These are phyloP conservation scores for Colletotrichum caudatum DNA, from an alignment of 2,329 filamentous ascomycete species.

Conservation along the genomic window DNA sequence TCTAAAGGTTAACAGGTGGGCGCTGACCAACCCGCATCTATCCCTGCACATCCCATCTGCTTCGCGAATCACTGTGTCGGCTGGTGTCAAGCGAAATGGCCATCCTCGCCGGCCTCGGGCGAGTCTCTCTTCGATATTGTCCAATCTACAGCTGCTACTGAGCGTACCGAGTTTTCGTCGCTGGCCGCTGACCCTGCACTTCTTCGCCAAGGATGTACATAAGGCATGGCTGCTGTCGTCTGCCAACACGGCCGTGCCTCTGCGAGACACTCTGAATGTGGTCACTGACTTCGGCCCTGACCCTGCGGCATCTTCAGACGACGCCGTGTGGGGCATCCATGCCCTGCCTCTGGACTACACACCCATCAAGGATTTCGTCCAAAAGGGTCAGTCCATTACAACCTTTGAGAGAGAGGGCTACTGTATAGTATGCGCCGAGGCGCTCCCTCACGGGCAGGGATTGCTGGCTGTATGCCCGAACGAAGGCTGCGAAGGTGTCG, in stretches of 20 bases:
- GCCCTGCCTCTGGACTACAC: conserved; percentile 67
- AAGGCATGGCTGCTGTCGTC: conserved; percentile 74
- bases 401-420: conserved; percentile 67
- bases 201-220: conserved; percentile 80
- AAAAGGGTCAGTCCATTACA: conserved; percentile 66
- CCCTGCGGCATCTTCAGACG: conserved; percentile 21
- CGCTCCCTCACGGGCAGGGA: conserved; percentile 60
- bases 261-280: conserved; percentile 64
- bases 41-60: conserved; percentile 80
- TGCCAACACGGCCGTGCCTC: conserved; percentile 58
- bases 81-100: conserved; percentile 63
- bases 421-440: conserved; percentile 65
- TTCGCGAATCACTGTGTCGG: conserved; percentile 68
- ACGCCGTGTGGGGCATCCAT: conserved; percentile 60
- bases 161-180: conserved; percentile 81
- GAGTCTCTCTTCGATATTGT: conserved; percentile 76
- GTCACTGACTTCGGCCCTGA: conserved; percentile 65
- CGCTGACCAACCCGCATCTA: conserved; percentile 85
- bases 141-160: conserved; percentile 84
- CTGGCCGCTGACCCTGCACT: conserved; percentile 86
- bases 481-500: conserved; percentile 65
- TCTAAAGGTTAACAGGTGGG: conserved; percentile 74
- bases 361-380: conserved; percentile 64
- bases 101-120: conserved; percentile 68
- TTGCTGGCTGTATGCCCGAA: conserved; percentile 70